phyloP scores from a whole-genome alignment of 129 eudicot species.

The Apium graveolens region DNA sequence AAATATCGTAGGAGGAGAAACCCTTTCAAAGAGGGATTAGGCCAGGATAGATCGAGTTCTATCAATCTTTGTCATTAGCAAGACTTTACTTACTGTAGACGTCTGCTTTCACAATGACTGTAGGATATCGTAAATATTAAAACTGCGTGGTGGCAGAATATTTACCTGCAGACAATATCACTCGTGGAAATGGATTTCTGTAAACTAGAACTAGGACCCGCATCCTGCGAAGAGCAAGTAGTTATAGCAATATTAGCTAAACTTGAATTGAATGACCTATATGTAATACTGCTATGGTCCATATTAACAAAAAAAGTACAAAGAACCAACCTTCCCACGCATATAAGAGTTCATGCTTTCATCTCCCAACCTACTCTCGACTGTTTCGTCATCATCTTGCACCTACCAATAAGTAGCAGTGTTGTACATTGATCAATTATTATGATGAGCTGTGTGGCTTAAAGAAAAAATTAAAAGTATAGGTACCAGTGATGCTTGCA shows the following conservation, averaged over 20 bases:
- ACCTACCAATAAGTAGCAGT: constrained; percentile 28
- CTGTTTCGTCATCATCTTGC: constrained; percentile 85
- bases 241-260: neutral
- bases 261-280: neutral
- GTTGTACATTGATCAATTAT: constrained; percentile 6
- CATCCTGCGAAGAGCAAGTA: constrained; percentile 38
- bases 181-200: constrained; percentile 32
- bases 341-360: constrained; percentile 33
- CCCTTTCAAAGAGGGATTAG: neutral
- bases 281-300: neutral
- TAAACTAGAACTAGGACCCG: constrained; percentile 32
- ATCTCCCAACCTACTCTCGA: constrained; percentile 55
- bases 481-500: constrained; percentile 87
- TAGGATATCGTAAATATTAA: neutral
- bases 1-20: neutral
- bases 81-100: neutral
- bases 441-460: neutral
- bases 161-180: constrained; percentile 48
- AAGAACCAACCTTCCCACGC: constrained; percentile 34
- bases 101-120: neutral
- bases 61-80: neutral
- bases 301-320: neutral
- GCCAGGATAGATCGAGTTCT: neutral
- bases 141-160: neutral
- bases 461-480: constrained; percentile 1